Conservation (phyloP, 129 eudicot species). For the Chrysanthemum seticuspe region DNA sequence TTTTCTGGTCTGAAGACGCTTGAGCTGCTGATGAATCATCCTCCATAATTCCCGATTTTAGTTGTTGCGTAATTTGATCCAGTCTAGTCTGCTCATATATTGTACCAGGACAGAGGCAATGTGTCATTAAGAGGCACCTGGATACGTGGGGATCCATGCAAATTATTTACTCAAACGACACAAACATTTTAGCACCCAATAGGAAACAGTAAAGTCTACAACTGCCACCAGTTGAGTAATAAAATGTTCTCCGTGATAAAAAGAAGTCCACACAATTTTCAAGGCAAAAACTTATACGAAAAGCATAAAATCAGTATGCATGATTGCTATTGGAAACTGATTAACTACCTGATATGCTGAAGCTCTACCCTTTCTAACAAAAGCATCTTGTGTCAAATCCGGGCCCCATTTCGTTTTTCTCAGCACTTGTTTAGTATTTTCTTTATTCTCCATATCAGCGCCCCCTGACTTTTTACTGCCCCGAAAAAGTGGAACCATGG, state of each 20-base stretch:
- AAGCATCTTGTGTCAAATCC: slow-evolving; percentile 72
- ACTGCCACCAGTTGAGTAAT: slow-evolving; percentile 32
- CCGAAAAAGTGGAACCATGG: slow-evolving; percentile 65
- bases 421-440: slow-evolving; percentile 46
- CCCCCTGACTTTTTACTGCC: slow-evolving; percentile 64
- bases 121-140: slow-evolving; percentile 82
- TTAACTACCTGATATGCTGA: slow-evolving; percentile 87
- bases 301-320: background rate
- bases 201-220: slow-evolving; percentile 32
- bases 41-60: slow-evolving; percentile 54
- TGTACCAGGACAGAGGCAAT: slow-evolving; percentile 70
- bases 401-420: slow-evolving; percentile 98
- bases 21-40: slow-evolving; percentile 30
- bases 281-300: slow-evolving; percentile 11
- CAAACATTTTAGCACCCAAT: slow-evolving; percentile 54
- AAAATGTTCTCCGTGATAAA: slow-evolving; percentile 30
- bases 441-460: slow-evolving; percentile 46
- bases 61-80: slow-evolving; percentile 76
- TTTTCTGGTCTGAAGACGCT: slow-evolving; percentile 30
- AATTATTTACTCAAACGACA: slow-evolving; percentile 64
- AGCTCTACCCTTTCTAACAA: slow-evolving; percentile 82
- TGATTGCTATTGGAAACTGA: slow-evolving; percentile 9
- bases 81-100: slow-evolving; percentile 97
- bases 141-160: slow-evolving; percentile 52
- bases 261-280: slow-evolving; percentile 41